A percentile compares a stretch with the other conserved stretches of the same genome.
Conservation (phyloP, 352 stramenopile species). For the Pythium aristosporum region DNA sequence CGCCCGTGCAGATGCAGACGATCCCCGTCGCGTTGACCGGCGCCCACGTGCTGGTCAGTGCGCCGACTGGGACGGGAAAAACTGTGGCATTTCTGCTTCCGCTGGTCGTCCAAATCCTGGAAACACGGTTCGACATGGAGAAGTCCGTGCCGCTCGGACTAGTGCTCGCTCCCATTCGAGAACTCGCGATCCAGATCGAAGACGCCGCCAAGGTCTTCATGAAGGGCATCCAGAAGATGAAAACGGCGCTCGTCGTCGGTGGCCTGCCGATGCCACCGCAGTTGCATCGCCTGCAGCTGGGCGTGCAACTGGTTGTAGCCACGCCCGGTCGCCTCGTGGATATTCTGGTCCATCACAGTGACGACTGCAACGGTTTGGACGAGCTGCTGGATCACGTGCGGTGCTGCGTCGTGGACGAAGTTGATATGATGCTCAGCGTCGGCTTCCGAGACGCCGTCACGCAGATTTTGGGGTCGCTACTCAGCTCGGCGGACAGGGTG, state of each 20-base stretch:
- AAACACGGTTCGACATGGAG: conserved; percentile 3
- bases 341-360: conserved; percentile 26
- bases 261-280: conserved; percentile 65
- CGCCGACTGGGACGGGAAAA: conserved; percentile 73
- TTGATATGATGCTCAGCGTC: conserved; percentile 69
- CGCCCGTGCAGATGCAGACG: conserved; percentile 77
- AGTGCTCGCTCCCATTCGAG: conserved; percentile 62
- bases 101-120: conserved; percentile 39
- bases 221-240: conserved; percentile 55
- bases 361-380: not conserved
- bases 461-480: conserved; percentile 44
- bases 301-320: conserved; percentile 64
- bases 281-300: conserved; percentile 53
- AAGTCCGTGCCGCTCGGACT: conserved; percentile 29
- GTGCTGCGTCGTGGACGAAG: conserved; percentile 69
- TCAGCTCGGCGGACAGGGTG: not conserved
- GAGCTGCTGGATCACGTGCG: conserved; percentile 33
- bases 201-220: conserved; percentile 55
- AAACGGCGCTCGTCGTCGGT: conserved; percentile 63
- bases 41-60: conserved; percentile 52
- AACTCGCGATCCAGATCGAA: conserved; percentile 79
- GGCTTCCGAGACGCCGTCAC: conserved; percentile 53
- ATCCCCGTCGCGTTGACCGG: conserved; percentile 49
- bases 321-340: conserved; percentile 68
- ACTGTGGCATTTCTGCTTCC: conserved; percentile 68